A percentile compares a stretch with the other conserved stretches of the same genome.
phyloP scores from a whole-genome alignment of 257 asterid species.

The Sherardia arvensis region DNA sequence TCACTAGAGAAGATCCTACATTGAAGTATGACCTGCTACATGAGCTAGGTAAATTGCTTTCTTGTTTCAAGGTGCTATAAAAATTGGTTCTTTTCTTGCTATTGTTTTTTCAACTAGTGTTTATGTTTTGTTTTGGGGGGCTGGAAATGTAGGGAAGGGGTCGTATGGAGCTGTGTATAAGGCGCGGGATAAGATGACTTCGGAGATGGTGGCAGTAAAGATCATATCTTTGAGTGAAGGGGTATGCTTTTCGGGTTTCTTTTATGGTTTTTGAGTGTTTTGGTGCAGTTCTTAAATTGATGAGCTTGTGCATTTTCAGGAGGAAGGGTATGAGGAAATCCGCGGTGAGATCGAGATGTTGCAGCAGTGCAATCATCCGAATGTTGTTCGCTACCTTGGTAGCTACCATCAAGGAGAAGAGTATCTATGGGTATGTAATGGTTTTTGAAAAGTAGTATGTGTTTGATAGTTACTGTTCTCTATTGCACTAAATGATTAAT shows the following conservation, averaged over 20 bases:
- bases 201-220: conserved; percentile 94
- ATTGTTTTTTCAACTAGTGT: neutral
- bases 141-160: conserved; percentile 69
- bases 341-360: conserved; percentile 97
- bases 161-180: conserved; percentile 93
- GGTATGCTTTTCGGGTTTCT: conserved; percentile 32
- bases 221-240: conserved; percentile 95
- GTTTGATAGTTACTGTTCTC: conserved; percentile 4
- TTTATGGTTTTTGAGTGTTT: conserved; percentile 3
- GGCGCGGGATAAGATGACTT: conserved; percentile 87
- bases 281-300: conserved; percentile 3
- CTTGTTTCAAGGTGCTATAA: neutral
- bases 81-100: neutral
- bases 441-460: conserved; percentile 3
- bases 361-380: conserved; percentile 99
- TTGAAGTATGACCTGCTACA: conserved; percentile 90
- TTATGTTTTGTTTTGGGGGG: conserved; percentile 9
- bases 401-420: conserved; percentile 99
- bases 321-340: conserved; percentile 98
- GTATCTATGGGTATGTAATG: conserved; percentile 75
- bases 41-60: conserved; percentile 69
- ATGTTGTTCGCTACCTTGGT: conserved; percentile 97
- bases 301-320: conserved; percentile 35
- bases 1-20: conserved; percentile 80
- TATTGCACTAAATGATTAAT: conserved; percentile 1